A percentile compares a stretch with the other conserved stretches of the same genome.
These are phyloP conservation scores for Yamadazyma scolyti DNA, from an alignment of 805 yeast genomes.

Conservation along the genomic window DNA sequence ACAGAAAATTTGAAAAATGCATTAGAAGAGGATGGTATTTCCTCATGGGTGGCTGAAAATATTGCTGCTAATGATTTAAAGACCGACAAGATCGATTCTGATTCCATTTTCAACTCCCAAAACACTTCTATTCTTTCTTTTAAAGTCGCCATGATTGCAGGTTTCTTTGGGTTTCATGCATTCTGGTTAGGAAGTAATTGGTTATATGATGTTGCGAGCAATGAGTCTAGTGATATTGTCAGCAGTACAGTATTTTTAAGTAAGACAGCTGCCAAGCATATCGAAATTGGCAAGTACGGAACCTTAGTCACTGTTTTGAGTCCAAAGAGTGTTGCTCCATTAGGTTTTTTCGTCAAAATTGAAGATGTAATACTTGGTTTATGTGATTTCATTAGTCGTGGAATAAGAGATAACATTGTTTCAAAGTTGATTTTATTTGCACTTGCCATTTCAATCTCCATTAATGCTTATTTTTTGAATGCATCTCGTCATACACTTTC, in stretches of 20 bases:
- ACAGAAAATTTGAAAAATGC: conserved; percentile 73
- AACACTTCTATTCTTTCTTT: conserved; percentile 43
- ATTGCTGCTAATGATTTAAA: conserved; percentile 51
- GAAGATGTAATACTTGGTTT: conserved; percentile 58
- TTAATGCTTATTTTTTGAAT: conserved; percentile 81
- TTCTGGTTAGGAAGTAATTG: conserved; percentile 71
- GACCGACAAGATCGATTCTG: conserved; percentile 18
- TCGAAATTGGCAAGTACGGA: conserved; percentile 45
- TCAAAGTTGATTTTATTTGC: conserved; percentile 73
- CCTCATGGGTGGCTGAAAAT: conserved; percentile 63
- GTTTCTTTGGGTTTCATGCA: conserved; percentile 60
- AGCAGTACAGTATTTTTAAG: conserved; percentile 22
- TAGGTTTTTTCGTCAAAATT: conserved; percentile 49
- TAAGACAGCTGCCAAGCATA: conserved; percentile 38
- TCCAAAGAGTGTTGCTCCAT: conserved; percentile 55
- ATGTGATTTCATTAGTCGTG: conserved; percentile 55
- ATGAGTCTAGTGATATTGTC: conserved; percentile 3
- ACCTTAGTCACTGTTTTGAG: conserved; percentile 58
- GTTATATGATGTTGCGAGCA: conserved; percentile 39
- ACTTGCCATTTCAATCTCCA: conserved; percentile 70
- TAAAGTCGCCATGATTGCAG: conserved; percentile 57
- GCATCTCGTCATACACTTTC: conserved; percentile 70
- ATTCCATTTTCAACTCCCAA: conserved; percentile 19
- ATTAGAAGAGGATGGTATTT: conserved; percentile 89
- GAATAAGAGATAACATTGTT: conserved; percentile 76